Base-by-base conservation (phyloP, 192 early-diverging fungal species). In the Coemansia furcata region DNA sequence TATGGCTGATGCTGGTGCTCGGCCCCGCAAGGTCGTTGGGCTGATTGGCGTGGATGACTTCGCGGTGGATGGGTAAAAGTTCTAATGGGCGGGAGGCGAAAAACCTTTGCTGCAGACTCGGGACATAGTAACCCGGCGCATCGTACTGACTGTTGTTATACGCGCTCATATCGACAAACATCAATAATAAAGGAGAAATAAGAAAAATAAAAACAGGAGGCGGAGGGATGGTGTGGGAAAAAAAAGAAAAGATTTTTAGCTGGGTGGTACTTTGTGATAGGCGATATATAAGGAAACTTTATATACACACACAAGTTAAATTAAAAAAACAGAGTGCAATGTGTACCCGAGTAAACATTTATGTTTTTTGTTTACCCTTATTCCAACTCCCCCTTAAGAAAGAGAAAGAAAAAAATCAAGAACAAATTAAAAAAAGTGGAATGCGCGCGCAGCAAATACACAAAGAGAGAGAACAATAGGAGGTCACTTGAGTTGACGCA, bases 61-160 rank as follows among this genome's bases (percentile, higher is more conserved):
- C 72, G 15, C 72, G 61, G 12, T 50, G 66, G 10, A 74, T 74
- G 17, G 72, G 67, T 32, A 74, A 43, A 11, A 74, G 46, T 38
- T 67, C 72, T 3, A 19, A 39, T 9, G 61, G 44, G 3, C 72
- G 72, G 5, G 72, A 6, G 12, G 57, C 72, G 58, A 74, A 74
- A 40, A 74, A 74, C 30, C 67, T 54, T 33, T 64, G 72, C 4
- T 74, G 66, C 8, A 37, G 49, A 6, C 38, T 62, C 7, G 37
- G 40, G 11, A 40, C 33, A 42, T 54, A 60, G 17, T 37, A 46
- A 32, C 42, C 14, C 46, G 23, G 23, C 23, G 67, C 37, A 36
- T 62, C 60, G 35, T 21, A 50, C 23, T 57, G 49, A 44, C 46
- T 47, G 47, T 39, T 23, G 30, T 33, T 42, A 46, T 33, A 39